A percentile compares a stretch with the other conserved stretches of the same genome.
phyloP scores from a whole-genome alignment of 495 filamentous ascomycete genomes.

The Xylaria grammica region DNA sequence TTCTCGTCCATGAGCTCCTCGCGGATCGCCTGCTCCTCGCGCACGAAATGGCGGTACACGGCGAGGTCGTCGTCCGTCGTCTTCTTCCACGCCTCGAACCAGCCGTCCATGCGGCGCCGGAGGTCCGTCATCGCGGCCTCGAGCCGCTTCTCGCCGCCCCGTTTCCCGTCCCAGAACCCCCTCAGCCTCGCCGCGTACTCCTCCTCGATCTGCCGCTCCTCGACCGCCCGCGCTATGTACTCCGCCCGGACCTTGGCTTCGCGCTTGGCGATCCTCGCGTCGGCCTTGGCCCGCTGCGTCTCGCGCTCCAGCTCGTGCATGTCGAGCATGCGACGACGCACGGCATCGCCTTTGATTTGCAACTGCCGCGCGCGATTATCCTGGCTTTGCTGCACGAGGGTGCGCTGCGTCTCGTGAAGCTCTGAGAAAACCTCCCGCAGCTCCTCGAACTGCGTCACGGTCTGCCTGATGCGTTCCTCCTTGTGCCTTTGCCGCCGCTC shows the following conservation, averaged over 20 bases:
- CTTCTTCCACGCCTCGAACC: conserved; percentile 33
- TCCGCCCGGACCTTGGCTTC: conserved; percentile 35
- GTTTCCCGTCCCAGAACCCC: conserved; percentile 35
- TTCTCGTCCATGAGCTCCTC: conserved; percentile 39
- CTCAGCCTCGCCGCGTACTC: conserved; percentile 36
- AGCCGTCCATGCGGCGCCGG: conserved; percentile 34
- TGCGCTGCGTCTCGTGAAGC: conserved; percentile 34
- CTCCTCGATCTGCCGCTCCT: conserved; percentile 40
- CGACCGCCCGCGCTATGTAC: conserved; percentile 29
- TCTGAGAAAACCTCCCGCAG: conserved; percentile 29
- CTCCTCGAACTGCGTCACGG: conserved; percentile 32
- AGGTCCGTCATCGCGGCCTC: conserved; percentile 34
- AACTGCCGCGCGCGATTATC: conserved; percentile 22
- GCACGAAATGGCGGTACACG: conserved; percentile 22
- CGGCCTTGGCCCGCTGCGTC: conserved; percentile 18
- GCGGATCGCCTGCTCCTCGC: conserved; percentile 35
- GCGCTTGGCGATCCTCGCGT: conserved; percentile 24
- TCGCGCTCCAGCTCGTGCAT: conserved; percentile 34
- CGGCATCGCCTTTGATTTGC: neutral
- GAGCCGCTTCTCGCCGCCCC: conserved; percentile 28
- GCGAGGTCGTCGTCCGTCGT: conserved; percentile 36
- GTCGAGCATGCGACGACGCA: conserved; percentile 7
- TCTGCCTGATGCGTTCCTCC: conserved; percentile 32
- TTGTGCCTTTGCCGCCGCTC: conserved; percentile 31
- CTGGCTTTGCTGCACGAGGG: conserved; percentile 26